Percentiles rank a stretch among this genome's conserved stretches.
Conservation (phyloP, 306 rosid genomes). For the Cicer yamashitae region DNA sequence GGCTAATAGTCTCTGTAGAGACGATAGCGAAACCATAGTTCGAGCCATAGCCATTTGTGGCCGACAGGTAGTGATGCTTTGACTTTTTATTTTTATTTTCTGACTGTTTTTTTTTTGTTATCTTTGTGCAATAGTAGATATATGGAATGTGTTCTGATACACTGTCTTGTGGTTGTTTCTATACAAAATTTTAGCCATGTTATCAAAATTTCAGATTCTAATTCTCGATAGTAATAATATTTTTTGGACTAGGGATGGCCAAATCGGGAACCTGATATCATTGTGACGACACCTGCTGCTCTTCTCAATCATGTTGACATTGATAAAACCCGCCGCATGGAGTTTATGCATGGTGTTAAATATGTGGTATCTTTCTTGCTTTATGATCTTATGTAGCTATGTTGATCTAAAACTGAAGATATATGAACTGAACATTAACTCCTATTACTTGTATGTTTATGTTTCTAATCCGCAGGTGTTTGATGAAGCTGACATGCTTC, state of each 20-base stretch:
- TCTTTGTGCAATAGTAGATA: background rate
- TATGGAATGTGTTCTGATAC: constrained; percentile 21
- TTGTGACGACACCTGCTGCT: constrained; percentile 95
- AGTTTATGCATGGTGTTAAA: constrained; percentile 76
- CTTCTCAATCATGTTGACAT: constrained; percentile 83
- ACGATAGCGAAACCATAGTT: constrained; percentile 68
- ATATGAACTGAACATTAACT: background rate
- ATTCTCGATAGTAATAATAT: constrained; percentile 26
- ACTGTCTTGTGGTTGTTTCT: constrained; percentile 25
- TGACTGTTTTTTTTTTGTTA: background rate
- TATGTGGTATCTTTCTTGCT: constrained; percentile 70
- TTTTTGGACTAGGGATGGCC: constrained; percentile 86
- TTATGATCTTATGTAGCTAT: constrained; percentile 3
- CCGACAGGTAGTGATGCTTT: constrained; percentile 68
- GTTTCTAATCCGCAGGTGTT: constrained; percentile 67
- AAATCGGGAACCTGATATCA: constrained; percentile 68
- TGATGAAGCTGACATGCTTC: constrained; percentile 99
- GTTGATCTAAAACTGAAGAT: background rate
- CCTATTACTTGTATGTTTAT: constrained; percentile 28
- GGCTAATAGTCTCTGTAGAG: constrained; percentile 77
- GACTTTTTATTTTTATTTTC: background rate
- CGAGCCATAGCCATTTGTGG: constrained; percentile 83
- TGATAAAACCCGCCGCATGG: constrained; percentile 58
- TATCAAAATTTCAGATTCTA: constrained; percentile 12
- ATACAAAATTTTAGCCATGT: constrained; percentile 10